These are phyloP conservation scores for Mycena pura DNA, from an alignment of 768 basidiomycete species.

Conservation along the genomic window DNA sequence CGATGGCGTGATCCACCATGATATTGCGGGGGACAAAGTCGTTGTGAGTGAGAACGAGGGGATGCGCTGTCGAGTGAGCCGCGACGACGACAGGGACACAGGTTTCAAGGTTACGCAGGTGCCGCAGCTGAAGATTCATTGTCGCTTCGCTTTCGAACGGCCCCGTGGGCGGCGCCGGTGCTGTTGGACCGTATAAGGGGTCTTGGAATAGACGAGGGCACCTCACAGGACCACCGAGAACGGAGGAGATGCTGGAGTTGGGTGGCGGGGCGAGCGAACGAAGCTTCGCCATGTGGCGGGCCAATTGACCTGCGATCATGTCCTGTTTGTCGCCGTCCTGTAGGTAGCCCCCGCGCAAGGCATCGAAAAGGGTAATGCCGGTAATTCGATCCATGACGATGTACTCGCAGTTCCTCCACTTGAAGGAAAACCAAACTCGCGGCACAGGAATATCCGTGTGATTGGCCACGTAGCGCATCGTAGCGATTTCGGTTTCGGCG, in stretches of 20 bases:
- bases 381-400: conserved; percentile 20
- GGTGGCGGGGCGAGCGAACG: conserved; percentile 7
- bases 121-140: conserved; percentile 10
- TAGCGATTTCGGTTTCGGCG: conserved; percentile 16
- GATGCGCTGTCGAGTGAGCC: conserved; percentile 6
- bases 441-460: conserved; percentile 26
- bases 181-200: conserved; percentile 3
- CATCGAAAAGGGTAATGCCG: conserved; percentile 10
- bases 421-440: conserved; percentile 20
- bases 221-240: conserved; percentile 10
- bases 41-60: conserved; percentile 30
- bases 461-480: conserved; percentile 22
- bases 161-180: conserved; percentile 7
- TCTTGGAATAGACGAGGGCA: conserved; percentile 6
- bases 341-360: conserved; percentile 1
- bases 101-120: conserved; percentile 1
- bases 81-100: background rate
- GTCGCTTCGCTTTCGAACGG: conserved; percentile 1
- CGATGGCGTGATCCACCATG: conserved; percentile 27
- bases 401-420: conserved; percentile 9
- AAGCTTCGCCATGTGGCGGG: conserved; percentile 5
- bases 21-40: conserved; percentile 34
- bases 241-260: conserved; percentile 9
- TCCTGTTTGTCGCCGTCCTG: conserved; percentile 8
- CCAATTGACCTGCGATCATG: conserved; percentile 2